Conservation (phyloP, 139 green algal species). For the Chlorella sp. region DNA sequence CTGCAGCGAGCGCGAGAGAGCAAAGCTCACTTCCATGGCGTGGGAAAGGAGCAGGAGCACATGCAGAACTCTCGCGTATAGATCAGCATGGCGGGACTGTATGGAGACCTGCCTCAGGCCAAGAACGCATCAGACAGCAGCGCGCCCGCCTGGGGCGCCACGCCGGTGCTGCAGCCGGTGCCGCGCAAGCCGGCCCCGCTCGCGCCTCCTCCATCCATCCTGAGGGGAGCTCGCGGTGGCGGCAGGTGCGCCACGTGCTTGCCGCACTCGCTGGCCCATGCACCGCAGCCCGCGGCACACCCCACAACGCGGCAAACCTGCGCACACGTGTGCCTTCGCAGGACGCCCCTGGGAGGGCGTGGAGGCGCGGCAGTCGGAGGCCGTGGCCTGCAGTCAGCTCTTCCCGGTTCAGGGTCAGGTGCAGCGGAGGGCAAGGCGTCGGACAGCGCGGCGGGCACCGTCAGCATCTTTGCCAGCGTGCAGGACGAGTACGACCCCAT, state of each 20-base stretch:
- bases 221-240: conserved; percentile 14
- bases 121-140: conserved; percentile 18
- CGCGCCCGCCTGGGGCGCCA: conserved; percentile 7
- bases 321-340: not conserved
- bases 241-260: conserved; percentile 20
- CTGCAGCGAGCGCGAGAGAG: too few relatives aligned
- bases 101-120: conserved; percentile 47
- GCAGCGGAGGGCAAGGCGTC: not conserved
- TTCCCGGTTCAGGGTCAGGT: conserved; percentile 4
- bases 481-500: conserved; percentile 86
- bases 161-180: conserved; percentile 23
- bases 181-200: conserved; percentile 1
- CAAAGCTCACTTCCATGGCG: too few relatives aligned
- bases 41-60: too few relatives aligned
- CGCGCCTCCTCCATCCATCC: conserved; percentile 18
- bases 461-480: conserved; percentile 12
- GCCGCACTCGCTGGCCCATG: too few relatives aligned
- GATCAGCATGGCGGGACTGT: conserved; percentile 41
- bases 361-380: not conserved
- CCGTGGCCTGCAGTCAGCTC: too few relatives aligned
- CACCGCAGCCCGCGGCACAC: too few relatives aligned
- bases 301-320: not conserved
- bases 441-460: not conserved
- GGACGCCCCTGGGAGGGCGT: not conserved
- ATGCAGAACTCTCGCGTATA: too few relatives aligned